Evolutionary conservation across 768 basidiomycete genomes (phyloP).

Genomic region (Rhizopogon sp.): DNA sequence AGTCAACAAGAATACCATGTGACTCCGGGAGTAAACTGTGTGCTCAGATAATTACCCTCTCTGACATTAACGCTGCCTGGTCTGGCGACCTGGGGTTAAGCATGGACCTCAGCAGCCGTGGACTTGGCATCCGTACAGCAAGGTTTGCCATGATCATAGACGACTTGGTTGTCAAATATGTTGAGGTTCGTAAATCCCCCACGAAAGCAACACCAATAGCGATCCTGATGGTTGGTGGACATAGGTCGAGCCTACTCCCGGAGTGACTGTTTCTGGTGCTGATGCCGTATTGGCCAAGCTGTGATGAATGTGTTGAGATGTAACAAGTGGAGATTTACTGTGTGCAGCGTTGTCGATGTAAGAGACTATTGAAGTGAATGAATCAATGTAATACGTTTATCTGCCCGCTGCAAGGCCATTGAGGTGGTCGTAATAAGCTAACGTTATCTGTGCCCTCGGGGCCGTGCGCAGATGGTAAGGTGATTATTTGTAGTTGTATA

Average conservation of each 20-base stretch:
- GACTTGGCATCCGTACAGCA: slow-evolving; percentile 53
- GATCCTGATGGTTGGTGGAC: neutral
- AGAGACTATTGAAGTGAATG: too few relatives aligned
- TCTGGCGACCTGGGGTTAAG: slow-evolving; percentile 50
- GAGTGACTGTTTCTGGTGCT: slow-evolving; percentile 52
- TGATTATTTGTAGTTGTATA: slow-evolving; percentile 24
- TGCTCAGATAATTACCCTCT: slow-evolving; percentile 52
- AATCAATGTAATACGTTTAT: too few relatives aligned
- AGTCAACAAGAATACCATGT: slow-evolving; percentile 8
- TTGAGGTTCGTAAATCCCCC: slow-evolving; percentile 39
- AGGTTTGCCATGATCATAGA: slow-evolving; percentile 67
- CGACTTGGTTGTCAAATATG: slow-evolving; percentile 62
- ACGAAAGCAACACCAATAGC: too few relatives aligned
- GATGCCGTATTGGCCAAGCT: slow-evolving; percentile 53
- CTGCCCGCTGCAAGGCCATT: too few relatives aligned
- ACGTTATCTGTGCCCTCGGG: neutral
- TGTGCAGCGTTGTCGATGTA: neutral
- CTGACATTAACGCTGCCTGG: slow-evolving; percentile 53
- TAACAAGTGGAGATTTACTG: neutral
- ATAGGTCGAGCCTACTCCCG: slow-evolving; percentile 46
- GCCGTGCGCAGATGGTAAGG: slow-evolving; percentile 13
- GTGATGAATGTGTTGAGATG: slow-evolving; percentile 11
- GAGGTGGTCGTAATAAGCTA: neutral
- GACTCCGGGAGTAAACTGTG: neutral
- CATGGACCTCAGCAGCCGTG: slow-evolving; percentile 43